phyloP scores from a whole-genome alignment of 108 stramenopile genomes.

The Cylindrotheca closterium region DNA sequence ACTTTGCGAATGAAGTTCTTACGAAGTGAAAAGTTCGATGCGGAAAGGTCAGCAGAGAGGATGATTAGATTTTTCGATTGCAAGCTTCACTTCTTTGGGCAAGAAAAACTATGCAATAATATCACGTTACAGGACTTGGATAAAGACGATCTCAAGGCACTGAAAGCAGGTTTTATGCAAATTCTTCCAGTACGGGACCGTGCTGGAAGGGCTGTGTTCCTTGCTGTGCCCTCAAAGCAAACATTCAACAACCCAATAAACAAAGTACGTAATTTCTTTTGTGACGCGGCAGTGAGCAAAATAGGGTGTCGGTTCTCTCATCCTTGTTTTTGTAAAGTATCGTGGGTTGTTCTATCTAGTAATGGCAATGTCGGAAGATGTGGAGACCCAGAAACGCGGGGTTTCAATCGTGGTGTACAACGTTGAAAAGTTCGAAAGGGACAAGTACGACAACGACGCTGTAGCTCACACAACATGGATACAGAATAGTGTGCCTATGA shows the following conservation, averaged over 20 bases:
- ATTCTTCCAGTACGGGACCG: conserved; percentile 8
- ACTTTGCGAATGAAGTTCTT: not conserved
- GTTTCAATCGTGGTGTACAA: not conserved
- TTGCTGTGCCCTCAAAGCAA: not conserved
- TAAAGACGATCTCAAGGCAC: conserved; percentile 5
- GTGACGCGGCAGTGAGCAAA: not conserved
- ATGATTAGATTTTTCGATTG: conserved; percentile 14
- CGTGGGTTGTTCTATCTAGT: not conserved
- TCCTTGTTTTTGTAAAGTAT: not conserved
- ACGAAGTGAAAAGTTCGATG: conserved; percentile 4
- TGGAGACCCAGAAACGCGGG: conserved; percentile 9
- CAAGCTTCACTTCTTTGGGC: conserved; percentile 21
- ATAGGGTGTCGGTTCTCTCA: not conserved
- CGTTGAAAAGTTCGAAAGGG: not conserved
- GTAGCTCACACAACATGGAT: not conserved
- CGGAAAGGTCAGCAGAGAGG: not conserved
- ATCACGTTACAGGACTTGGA: conserved; percentile 14
- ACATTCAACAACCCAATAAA: conserved; percentile 4
- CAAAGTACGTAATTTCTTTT: not conserved
- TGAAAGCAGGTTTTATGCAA: conserved; percentile 8
- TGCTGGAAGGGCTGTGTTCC: conserved; percentile 4
- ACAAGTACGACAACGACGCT: not conserved
- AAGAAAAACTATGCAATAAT: conserved; percentile 1
- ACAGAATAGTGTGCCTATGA: not conserved
- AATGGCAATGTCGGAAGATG: conserved; percentile 1